These are phyloP conservation scores for Penicillium sp. DNA, from an alignment of 2,329 filamentous ascomycete genomes.

Conservation along the genomic window DNA sequence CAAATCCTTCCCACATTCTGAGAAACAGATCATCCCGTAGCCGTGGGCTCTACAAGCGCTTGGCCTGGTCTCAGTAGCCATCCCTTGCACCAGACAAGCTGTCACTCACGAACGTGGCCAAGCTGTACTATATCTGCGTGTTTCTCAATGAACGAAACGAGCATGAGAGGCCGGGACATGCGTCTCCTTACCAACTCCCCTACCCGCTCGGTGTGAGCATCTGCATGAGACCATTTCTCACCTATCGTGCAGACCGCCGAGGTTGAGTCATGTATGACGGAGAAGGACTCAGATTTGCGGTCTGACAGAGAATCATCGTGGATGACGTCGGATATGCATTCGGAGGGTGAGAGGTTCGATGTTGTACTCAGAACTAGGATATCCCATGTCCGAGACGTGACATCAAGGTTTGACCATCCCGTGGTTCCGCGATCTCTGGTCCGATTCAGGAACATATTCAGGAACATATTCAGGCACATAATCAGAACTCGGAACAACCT, in stretches of 20 bases:
- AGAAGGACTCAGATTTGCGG: neutral
- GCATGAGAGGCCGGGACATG: neutral
- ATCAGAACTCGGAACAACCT: no score
- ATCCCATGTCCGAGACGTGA: neutral
- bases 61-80: neutral
- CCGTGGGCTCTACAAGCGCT: neutral
- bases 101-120: slow-evolving; percentile 2
- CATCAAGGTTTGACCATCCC: neutral
- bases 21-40: no score
- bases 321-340: neutral
- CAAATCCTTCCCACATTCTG: neutral
- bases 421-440: neutral
- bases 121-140: neutral
- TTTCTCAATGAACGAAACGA: neutral
- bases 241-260: neutral
- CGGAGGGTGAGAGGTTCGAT: neutral
- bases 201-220: neutral
- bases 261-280: neutral
- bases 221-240: neutral
- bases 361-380: neutral
- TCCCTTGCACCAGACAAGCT: slow-evolving; percentile 1
- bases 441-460: neutral
- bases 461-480: neutral
- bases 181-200: no score
- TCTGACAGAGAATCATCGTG: neutral